Percentiles rank a stretch among this genome's conserved stretches.
Conservation (phyloP, 768 basidiomycete genomes). For the Hydnum rufescens region DNA sequence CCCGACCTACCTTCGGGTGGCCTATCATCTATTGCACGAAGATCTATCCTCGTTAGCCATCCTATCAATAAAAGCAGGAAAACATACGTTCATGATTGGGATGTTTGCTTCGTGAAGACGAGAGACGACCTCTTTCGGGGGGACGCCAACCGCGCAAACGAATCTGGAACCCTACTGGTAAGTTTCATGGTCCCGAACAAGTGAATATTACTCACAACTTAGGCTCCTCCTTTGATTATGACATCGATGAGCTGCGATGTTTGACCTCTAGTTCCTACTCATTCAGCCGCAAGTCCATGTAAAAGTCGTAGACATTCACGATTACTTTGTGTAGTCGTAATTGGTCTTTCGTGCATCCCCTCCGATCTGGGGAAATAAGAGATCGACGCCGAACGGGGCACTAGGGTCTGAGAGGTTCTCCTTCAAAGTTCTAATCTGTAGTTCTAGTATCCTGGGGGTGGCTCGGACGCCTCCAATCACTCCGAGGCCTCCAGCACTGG, state of each 20-base stretch:
- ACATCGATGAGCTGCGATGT: conserved; percentile 68
- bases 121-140: conserved; percentile 62
- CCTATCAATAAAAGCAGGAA: neutral
- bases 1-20: conserved; percentile 41
- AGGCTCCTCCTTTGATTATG: conserved; percentile 78
- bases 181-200: neutral
- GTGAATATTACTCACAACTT: conserved; percentile 22
- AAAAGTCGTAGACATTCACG: conserved; percentile 1
- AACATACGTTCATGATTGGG: conserved; percentile 64
- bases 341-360: conserved; percentile 83
- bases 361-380: conserved; percentile 81
- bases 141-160: conserved; percentile 80
- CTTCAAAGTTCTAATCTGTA: conserved; percentile 54
- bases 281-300: conserved; percentile 60
- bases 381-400: conserved; percentile 77
- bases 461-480: conserved; percentile 83
- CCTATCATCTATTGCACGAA: conserved; percentile 49
- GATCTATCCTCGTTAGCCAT: neutral
- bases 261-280: conserved; percentile 63
- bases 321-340: conserved; percentile 14
- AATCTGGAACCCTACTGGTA: conserved; percentile 21
- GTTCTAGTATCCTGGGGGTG: conserved; percentile 59
- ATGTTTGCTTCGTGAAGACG: conserved; percentile 70
- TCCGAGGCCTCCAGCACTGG: conserved; percentile 62
- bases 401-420: conserved; percentile 48